Conservation (phyloP, 495 filamentous ascomycete species). For the Cenococcum geophilum region DNA sequence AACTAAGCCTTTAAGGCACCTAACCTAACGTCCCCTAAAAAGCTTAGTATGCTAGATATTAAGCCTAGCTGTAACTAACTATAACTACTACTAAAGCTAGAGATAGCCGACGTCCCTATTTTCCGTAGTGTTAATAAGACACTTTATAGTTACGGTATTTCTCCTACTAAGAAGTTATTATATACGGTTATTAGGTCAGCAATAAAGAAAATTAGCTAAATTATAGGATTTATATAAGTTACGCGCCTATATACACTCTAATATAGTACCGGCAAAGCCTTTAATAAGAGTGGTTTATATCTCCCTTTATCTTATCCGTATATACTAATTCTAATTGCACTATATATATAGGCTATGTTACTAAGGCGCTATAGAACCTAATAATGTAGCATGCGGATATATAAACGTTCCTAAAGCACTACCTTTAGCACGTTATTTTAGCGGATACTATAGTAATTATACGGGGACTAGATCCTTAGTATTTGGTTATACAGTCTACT, state of each 20-base stretch:
- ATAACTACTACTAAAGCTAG: constrained; percentile 18
- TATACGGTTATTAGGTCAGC: constrained; percentile 32
- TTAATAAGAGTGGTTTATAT: constrained; percentile 33
- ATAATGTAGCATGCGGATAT: constrained; percentile 40
- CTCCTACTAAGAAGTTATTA: constrained; percentile 31
- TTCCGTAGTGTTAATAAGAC: not conserved
- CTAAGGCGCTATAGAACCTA: constrained; percentile 39
- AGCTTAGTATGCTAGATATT: constrained; percentile 24
- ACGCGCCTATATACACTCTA: constrained; percentile 36
- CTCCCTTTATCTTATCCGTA: too few relatives aligned
- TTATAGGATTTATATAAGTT: constrained; percentile 36
- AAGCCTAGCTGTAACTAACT: constrained; percentile 13
- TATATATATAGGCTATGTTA: constrained; percentile 30
- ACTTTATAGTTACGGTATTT: constrained; percentile 37
- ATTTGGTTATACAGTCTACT: not conserved
- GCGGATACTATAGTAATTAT: constrained; percentile 37
- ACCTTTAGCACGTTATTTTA: constrained; percentile 34
- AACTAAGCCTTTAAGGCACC: constrained; percentile 34
- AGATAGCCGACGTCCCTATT: constrained; percentile 4
- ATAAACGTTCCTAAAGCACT: constrained; percentile 39
- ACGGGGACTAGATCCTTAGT: constrained; percentile 1
- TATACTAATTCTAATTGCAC: too few relatives aligned
- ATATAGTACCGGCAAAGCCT: constrained; percentile 18
- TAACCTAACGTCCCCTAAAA: constrained; percentile 31
- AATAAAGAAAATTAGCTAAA: constrained; percentile 35